Evolutionary conservation across 495 filamentous ascomycete species (phyloP).

Genomic region (Aspergillus cristatus): DNA sequence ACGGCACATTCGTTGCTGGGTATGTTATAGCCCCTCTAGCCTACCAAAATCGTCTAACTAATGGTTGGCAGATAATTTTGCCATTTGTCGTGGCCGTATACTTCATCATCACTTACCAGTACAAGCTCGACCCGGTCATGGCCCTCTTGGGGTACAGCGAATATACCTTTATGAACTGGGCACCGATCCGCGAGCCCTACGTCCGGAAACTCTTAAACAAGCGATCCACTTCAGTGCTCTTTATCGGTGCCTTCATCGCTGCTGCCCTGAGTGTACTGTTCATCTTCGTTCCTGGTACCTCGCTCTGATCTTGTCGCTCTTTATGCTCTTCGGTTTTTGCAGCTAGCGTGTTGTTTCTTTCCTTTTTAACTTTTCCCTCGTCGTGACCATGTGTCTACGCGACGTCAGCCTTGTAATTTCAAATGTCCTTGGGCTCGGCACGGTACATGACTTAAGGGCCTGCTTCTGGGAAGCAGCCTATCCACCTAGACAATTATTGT

Average conservation of each 20-base stretch:
- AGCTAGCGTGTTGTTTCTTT: too few species aligned
- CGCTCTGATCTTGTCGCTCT: slow-evolving; percentile 46
- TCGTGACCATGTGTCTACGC: too few species aligned
- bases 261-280: slow-evolving; percentile 72
- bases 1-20: slow-evolving; percentile 69
- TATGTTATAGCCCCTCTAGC: slow-evolving; percentile 34
- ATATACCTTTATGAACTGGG: slow-evolving; percentile 88
- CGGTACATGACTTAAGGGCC: neutral
- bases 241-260: slow-evolving; percentile 63
- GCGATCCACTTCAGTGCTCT: slow-evolving; percentile 67
- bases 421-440: too few species aligned
- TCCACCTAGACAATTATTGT: neutral
- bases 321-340: slow-evolving; percentile 2
- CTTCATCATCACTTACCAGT: slow-evolving; percentile 81
- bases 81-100: slow-evolving; percentile 89
- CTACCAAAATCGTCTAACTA: slow-evolving; percentile 5
- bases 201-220: slow-evolving; percentile 74
- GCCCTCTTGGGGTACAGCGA: slow-evolving; percentile 86
- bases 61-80: slow-evolving; percentile 63
- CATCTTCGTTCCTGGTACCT: slow-evolving; percentile 85
- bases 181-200: slow-evolving; percentile 77
- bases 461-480: slow-evolving; percentile 1
- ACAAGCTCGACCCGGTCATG: slow-evolving; percentile 84
- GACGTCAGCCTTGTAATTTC: too few species aligned
- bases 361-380: too few species aligned